Conservation (phyloP, 2,329 filamentous ascomycete species). For the Cercospora sojina region DNA sequence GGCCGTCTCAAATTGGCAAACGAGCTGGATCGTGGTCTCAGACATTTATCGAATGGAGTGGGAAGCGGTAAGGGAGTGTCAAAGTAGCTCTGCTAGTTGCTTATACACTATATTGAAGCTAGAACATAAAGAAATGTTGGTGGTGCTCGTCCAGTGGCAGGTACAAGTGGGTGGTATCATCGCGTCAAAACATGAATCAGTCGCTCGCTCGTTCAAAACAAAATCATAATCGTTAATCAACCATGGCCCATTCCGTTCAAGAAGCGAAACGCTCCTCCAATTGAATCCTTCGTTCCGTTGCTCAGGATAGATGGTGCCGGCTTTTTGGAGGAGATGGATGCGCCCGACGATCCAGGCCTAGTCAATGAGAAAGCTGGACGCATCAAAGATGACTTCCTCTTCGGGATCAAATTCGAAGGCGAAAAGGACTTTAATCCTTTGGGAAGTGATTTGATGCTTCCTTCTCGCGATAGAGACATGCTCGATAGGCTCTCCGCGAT, state of each 20-base stretch:
- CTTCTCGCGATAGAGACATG: constrained; percentile 3
- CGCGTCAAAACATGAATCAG: not conserved
- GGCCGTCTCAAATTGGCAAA: not conserved
- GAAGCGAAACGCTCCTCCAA: not conserved
- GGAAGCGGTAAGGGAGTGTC: not conserved
- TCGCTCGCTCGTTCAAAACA: not conserved
- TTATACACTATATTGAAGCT: not conserved
- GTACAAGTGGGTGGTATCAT: constrained; percentile 2
- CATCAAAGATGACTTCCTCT: constrained; percentile 6
- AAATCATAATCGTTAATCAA: not conserved
- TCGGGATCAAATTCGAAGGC: not conserved
- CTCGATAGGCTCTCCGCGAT: constrained; percentile 4
- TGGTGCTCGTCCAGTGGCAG: not conserved
- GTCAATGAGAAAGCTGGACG: not conserved
- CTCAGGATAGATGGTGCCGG: not conserved
- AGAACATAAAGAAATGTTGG: not conserved
- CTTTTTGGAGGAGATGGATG: constrained; percentile 2
- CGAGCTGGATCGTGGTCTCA: not conserved
- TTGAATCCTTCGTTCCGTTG: not conserved
- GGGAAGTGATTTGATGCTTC: constrained; percentile 2
- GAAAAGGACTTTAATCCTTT: not conserved
- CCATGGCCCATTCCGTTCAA: not conserved
- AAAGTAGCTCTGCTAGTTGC: not conserved
- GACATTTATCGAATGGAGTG: not conserved
- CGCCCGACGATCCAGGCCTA: constrained; percentile 3